Conservation (phyloP, 495 filamentous ascomycete species). For the Jackrogersella minutella region DNA sequence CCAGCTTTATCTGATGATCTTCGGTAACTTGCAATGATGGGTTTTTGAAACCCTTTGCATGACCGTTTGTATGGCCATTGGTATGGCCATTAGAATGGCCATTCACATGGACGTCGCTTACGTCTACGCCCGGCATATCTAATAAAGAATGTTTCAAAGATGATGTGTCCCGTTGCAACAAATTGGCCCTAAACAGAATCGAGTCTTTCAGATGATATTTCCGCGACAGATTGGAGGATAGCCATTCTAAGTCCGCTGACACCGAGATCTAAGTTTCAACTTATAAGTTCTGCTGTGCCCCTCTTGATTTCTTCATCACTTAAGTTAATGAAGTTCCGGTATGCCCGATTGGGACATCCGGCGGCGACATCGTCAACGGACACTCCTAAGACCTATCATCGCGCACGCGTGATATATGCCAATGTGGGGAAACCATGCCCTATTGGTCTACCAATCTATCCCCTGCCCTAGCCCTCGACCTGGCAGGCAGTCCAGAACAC, state of each 20-base stretch:
- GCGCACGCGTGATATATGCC: slow-evolving; percentile 25
- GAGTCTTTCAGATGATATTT: neutral
- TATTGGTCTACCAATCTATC: slow-evolving; percentile 20
- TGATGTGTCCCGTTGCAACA: slow-evolving; percentile 4
- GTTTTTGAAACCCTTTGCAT: slow-evolving; percentile 47
- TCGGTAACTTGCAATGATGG: slow-evolving; percentile 64
- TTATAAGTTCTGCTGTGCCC: slow-evolving; percentile 20
- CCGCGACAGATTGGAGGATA: slow-evolving; percentile 1
- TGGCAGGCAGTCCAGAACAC: slow-evolving; percentile 32
- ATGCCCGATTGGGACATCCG: slow-evolving; percentile 33
- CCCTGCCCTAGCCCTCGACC: slow-evolving; percentile 28
- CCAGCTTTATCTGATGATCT: slow-evolving; percentile 60
- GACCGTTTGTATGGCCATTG: slow-evolving; percentile 30
- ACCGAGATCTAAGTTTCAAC: slow-evolving; percentile 5
- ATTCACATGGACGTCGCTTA: slow-evolving; percentile 1
- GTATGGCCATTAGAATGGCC: slow-evolving; percentile 30
- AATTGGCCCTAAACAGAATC: neutral
- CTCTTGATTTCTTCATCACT: slow-evolving; percentile 11
- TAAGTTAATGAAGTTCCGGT: slow-evolving; percentile 14
- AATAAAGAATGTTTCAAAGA: slow-evolving; percentile 6
- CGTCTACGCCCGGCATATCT: slow-evolving; percentile 24
- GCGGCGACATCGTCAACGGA: slow-evolving; percentile 31
- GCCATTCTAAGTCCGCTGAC: neutral
- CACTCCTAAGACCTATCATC: slow-evolving; percentile 9
- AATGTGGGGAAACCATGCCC: slow-evolving; percentile 34